Conservation (phyloP, 805 yeast genomes). For the Barnettozyma sp. region DNA sequence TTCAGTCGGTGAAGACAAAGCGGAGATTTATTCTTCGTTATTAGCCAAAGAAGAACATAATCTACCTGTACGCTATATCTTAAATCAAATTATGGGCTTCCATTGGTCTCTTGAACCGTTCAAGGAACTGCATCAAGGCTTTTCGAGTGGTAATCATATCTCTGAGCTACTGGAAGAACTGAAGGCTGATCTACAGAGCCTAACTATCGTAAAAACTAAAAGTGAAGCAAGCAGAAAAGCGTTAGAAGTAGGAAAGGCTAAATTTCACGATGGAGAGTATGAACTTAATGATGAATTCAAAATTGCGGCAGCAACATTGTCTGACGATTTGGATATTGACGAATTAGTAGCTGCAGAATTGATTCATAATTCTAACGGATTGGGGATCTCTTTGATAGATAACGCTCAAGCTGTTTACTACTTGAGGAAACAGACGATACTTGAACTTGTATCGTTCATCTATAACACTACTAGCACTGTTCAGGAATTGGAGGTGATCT, state of each 20-base stretch:
- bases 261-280: slow-evolving; percentile 49
- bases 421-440: slow-evolving; percentile 62
- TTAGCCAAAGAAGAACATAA: too few species aligned
- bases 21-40: too few species aligned
- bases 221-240: slow-evolving; percentile 40
- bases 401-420: slow-evolving; percentile 64
- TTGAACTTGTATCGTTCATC: slow-evolving; percentile 52
- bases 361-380: slow-evolving; percentile 41
- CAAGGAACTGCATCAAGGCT: slow-evolving; percentile 13
- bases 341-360: slow-evolving; percentile 71
- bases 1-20: too few species aligned
- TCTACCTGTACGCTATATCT: too few species aligned
- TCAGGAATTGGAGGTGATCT: too few species aligned
- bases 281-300: slow-evolving; percentile 62
- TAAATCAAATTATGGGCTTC: slow-evolving; percentile 17
- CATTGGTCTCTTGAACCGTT: slow-evolving; percentile 22
- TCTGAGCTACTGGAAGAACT: slow-evolving; percentile 24
- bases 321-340: slow-evolving; percentile 68
- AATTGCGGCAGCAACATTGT: slow-evolving; percentile 45
- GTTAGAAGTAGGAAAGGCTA: slow-evolving; percentile 40
- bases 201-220: slow-evolving; percentile 38
- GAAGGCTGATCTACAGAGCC: slow-evolving; percentile 37
- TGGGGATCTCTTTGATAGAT: slow-evolving; percentile 45
- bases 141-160: slow-evolving; percentile 14
- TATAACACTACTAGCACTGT: slow-evolving; percentile 25